These are phyloP conservation scores for Gossypium davidsonii DNA, from an alignment of 441 rosid genomes.

Conservation along the genomic window DNA sequence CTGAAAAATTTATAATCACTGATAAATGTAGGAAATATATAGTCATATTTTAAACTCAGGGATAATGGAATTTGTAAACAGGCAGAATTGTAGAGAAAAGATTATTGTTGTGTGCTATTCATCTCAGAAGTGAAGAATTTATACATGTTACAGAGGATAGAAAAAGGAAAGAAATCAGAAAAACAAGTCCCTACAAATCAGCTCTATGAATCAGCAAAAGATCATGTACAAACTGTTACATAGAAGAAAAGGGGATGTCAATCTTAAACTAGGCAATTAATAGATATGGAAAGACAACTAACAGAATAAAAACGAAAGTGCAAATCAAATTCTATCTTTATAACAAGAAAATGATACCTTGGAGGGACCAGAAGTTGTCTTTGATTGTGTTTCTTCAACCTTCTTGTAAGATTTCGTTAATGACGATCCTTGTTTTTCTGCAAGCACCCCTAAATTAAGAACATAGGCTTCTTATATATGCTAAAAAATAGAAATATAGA, in stretches of 20 bases:
- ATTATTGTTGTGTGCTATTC: no score
- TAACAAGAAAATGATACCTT: slow-evolving; percentile 36
- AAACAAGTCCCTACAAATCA: no score
- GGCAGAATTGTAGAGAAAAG: no score
- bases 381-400: slow-evolving; percentile 38
- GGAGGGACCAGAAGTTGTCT: slow-evolving; percentile 30
- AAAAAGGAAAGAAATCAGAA: no score
- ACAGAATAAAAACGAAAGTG: not conserved
- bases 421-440: slow-evolving; percentile 36
- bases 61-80: no score
- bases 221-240: no score
- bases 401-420: slow-evolving; percentile 36
- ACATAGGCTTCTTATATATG: slow-evolving; percentile 9
- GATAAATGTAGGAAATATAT: slow-evolving; percentile 5
- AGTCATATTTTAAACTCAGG: not conserved
- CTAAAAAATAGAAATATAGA: not conserved
- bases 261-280: no score
- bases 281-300: no score
- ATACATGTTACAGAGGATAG: no score
- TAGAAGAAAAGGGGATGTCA: no score
- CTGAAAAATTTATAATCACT: slow-evolving; percentile 28
- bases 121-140: no score
- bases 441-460: slow-evolving; percentile 28
- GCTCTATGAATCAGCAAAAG: no score
- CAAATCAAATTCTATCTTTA: not conserved